phyloP scores from a whole-genome alignment of 768 basidiomycete genomes.

The Boletus sensibilis region DNA sequence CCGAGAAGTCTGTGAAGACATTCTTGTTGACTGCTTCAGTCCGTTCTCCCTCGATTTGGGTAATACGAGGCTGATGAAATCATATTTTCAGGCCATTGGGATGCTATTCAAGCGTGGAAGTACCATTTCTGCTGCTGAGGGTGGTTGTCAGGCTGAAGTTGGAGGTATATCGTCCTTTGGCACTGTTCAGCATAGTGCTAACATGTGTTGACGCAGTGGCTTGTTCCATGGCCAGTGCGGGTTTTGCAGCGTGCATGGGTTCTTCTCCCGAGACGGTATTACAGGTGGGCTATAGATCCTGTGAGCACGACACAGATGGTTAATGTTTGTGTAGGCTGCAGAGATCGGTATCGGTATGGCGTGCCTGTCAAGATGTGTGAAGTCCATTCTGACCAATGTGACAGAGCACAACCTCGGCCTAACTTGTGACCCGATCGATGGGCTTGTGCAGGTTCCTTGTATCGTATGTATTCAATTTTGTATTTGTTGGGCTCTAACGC shows the following conservation, averaged over 20 bases:
- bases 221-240: constrained; percentile 93
- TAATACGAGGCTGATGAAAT: constrained; percentile 9
- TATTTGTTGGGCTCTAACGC: constrained; percentile 1
- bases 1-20: constrained; percentile 81
- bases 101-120: constrained; percentile 98
- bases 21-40: constrained; percentile 90
- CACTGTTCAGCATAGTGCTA: background rate
- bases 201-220: constrained; percentile 55
- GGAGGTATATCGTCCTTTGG: constrained; percentile 53
- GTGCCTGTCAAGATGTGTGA: background rate
- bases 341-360: constrained; percentile 84
- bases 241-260: constrained; percentile 94
- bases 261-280: constrained; percentile 81
- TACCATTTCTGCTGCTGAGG: constrained; percentile 94
- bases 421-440: constrained; percentile 94
- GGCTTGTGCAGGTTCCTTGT: constrained; percentile 92
- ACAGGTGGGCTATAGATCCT: constrained; percentile 45
- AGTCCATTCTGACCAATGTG: constrained; percentile 2
- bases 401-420: constrained; percentile 83
- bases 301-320: background rate
- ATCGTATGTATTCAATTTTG: constrained; percentile 52
- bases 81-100: constrained; percentile 64
- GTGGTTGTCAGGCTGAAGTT: constrained; percentile 93
- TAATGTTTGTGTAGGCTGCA: constrained; percentile 52
- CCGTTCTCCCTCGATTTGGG: constrained; percentile 25